Base-by-base conservation (phyloP, 2,329 filamentous ascomycete genomes). In the Neocatenulostroma microsporum region DNA sequence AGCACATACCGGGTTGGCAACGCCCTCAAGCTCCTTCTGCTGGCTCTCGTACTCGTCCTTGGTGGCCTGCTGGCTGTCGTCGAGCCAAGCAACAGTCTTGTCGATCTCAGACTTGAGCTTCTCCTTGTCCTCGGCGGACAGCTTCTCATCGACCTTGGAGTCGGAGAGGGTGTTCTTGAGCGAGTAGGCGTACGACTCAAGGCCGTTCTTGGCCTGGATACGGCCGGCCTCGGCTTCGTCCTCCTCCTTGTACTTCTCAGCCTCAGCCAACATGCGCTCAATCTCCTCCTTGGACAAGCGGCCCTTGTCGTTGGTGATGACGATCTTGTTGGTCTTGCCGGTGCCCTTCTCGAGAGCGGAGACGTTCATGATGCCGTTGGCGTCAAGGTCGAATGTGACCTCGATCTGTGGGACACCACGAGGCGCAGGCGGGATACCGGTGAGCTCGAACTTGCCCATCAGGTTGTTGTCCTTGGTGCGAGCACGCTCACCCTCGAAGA, bases 241-340 rank as follows among this genome's bases (percentile, higher is more conserved):
- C 51, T 80, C 65, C 69, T 91, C 88, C 41, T 84, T 86, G 62
- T 93, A 96, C 70, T 87, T 89, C 80, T 96, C 89, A 36, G 91
- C 93, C 63, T 96, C 91, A 62, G 89, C 75, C 61, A 98, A 88
- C 91, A 98, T 96, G 70, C 78, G 81, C 73, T 95, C 78, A 51
- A 98, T 98, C 74, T 98, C 89, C 39, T 74, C 67, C 45, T 98
- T 88, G 31, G 86, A 94, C 40, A 96, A 83, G n/a, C n/a, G n/a
- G 78, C 91, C 89, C 49, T 89, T 96, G 65, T 89, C 91, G 42
- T 88, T 95, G 39, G 89, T 88, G 64, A 98, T 94, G 63, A 89
- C 96, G 71, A 98, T 96, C 46, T 88, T 95, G 76, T 98, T 89
- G 63, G 96, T 89, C 81, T 95, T 96, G 80, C 86, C 85, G 70